Evolutionary conservation across 192 early-diverging fungal genomes (phyloP), one percentile per base, ranked within the genome.

Genomic region (Mortierella hygrophila): DNA sequence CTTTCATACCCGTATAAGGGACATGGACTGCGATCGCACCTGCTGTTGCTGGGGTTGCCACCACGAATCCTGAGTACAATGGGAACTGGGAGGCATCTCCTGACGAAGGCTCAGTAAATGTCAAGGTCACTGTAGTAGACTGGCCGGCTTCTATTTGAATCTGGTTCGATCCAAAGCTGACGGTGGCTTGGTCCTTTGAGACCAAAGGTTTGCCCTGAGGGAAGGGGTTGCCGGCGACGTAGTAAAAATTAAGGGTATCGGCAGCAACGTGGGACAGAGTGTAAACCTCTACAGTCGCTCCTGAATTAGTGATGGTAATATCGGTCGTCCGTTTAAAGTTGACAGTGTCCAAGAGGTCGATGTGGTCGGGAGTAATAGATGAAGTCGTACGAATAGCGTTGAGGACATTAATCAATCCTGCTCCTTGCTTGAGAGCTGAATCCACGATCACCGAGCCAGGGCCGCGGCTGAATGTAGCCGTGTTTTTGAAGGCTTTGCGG

Each of bases 351-450:
- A 89, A 90, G 46, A 95, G 85, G 11, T 91, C 90, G 29, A 96
- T 82, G 4, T 84, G 78, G 29, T 91, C 83, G 6, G 96, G 95
- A 15, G 82, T 87, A 52, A 96, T 80, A 4, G 86, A 26, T 2
- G 88, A 91, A 44, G 91, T 89, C 10, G 92, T 74, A 5, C 63
- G 80, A 68, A 96, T 77, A 11, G 96, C 92, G 52, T 91, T 83
- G 72, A 89, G 91, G 49, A 96, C 82, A 80, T 97, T 92, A 32
- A 98, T 88, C 11, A 97, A 90, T 41, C 97, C 97, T 70, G 88
- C 83, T 35, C 95, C 95, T 74, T 94, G 93, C 70, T 85, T 89
- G 78, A 92, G 88, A 15, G 94, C 94, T 20, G 88, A 73, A 23
- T 80, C 68, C 11, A 52, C 32, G 4, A 47, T 75, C 0, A 6